Conservation (phyloP, 2,329 filamentous ascomycete species). For the Ascochyta pisi region DNA sequence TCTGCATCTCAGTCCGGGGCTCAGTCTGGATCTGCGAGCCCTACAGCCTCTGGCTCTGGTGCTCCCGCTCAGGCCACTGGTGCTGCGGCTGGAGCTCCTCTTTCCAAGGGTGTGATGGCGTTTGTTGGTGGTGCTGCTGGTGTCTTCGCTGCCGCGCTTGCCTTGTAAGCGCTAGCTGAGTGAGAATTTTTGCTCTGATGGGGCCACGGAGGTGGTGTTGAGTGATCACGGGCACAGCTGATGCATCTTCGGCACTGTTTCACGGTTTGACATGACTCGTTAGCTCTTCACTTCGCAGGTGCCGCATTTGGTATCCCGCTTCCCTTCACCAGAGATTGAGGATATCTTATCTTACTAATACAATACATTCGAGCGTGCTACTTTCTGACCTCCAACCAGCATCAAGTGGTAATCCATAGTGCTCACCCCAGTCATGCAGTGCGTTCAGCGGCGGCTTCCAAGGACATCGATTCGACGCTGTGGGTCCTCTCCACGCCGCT, state of each 20-base stretch:
- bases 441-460: slow-evolving; percentile 9
- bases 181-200: slow-evolving; percentile 2
- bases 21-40: slow-evolving; percentile 1
- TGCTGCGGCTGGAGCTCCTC: slow-evolving; percentile 25
- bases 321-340: background rate
- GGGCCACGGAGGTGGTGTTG: slow-evolving; percentile 12
- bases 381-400: background rate
- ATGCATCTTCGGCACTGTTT: slow-evolving; percentile 10
- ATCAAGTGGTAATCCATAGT: background rate
- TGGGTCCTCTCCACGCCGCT: slow-evolving; percentile 10
- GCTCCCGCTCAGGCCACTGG: slow-evolving; percentile 21
- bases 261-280: slow-evolving; percentile 12
- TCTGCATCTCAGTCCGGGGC: slow-evolving; percentile 6
- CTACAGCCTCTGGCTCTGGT: slow-evolving; percentile 19
- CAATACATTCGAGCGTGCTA: background rate
- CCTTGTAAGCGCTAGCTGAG: slow-evolving; percentile 25
- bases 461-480: slow-evolving; percentile 7
- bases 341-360: slow-evolving; percentile 1
- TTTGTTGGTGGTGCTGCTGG: slow-evolving; percentile 33
- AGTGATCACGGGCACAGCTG: slow-evolving; percentile 2
- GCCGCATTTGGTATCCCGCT: slow-evolving; percentile 1
- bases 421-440: slow-evolving; percentile 9
- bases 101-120: slow-evolving; percentile 29
- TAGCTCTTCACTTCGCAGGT: slow-evolving; percentile 1
- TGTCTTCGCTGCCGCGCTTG: slow-evolving; percentile 32